These are phyloP conservation scores for Moricandia moricandioides DNA, from an alignment of 345 rosid genomes.

Conservation along the genomic window DNA sequence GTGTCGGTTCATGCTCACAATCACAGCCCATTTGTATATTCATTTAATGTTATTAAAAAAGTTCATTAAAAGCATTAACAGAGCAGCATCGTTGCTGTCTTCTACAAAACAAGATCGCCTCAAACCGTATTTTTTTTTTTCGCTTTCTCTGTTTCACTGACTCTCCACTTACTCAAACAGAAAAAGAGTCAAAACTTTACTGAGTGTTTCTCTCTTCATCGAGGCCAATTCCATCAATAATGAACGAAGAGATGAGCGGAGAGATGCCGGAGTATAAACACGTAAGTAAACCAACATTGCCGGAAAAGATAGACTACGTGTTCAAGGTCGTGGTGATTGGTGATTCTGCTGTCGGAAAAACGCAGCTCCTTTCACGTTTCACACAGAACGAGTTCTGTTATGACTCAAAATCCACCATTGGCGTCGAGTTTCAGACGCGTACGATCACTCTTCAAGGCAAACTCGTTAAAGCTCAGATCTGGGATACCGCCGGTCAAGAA, in stretches of 20 bases:
- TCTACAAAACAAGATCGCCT: not conserved
- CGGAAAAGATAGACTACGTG: constrained; percentile 67
- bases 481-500: constrained; percentile 98
- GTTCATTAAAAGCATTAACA: constrained; percentile 4
- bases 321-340: constrained; percentile 82
- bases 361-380: constrained; percentile 72
- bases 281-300: constrained; percentile 23
- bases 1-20: constrained; percentile 35
- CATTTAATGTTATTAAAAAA: not conserved
- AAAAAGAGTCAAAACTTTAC: not conserved
- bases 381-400: constrained; percentile 65
- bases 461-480: constrained; percentile 88
- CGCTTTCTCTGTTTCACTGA: constrained; percentile 22
- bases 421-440: constrained; percentile 82
- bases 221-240: not conserved
- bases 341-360: constrained; percentile 82
- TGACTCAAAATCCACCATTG: constrained; percentile 82
- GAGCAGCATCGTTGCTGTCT: constrained; percentile 30
- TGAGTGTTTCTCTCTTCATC: not conserved
- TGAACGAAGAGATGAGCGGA: constrained; percentile 73
- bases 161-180: constrained; percentile 28
- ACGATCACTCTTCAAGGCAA: constrained; percentile 58
- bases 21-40: constrained; percentile 24
- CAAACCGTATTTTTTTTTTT: not conserved
- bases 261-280: constrained; percentile 32